Percentiles rank a stretch among this genome's conserved stretches.
Conservation (phyloP, 495 filamentous ascomycete species). For the Daldinia caldariorum region DNA sequence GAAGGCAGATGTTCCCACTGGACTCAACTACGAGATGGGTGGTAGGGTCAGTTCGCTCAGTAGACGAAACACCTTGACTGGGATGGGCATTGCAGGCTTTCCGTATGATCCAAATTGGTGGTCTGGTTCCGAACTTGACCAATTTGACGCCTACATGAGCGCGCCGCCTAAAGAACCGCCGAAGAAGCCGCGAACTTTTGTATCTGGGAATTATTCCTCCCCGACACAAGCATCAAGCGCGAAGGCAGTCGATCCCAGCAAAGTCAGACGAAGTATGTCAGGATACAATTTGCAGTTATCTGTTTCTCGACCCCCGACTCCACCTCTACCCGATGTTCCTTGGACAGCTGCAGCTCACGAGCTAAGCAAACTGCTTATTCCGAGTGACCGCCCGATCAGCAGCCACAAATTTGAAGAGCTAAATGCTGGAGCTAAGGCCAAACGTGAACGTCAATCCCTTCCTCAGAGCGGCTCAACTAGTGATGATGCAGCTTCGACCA, state of each 20-base stretch:
- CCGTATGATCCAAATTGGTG: slow-evolving; percentile 80
- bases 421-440: slow-evolving; percentile 67
- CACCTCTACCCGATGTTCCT: slow-evolving; percentile 77
- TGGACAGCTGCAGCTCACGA: slow-evolving; percentile 87
- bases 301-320: slow-evolving; percentile 57
- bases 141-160: slow-evolving; percentile 67
- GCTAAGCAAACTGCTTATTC: slow-evolving; percentile 83
- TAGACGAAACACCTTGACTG: slow-evolving; percentile 48
- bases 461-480: slow-evolving; percentile 45
- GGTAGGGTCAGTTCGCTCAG: slow-evolving; percentile 55
- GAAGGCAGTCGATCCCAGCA: slow-evolving; percentile 51
- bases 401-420: slow-evolving; percentile 83
- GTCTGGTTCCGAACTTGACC: slow-evolving; percentile 71
- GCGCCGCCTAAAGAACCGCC: slow-evolving; percentile 54
- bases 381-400: slow-evolving; percentile 70
- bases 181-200: slow-evolving; percentile 63
- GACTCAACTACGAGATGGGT: slow-evolving; percentile 64
- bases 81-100: slow-evolving; percentile 45
- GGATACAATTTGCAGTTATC: slow-evolving; percentile 25
- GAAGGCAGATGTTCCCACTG: slow-evolving; percentile 53
- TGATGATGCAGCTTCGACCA: slow-evolving; percentile 47
- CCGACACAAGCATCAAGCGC: slow-evolving; percentile 55
- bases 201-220: slow-evolving; percentile 71
- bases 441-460: slow-evolving; percentile 70
- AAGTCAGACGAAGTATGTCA: slow-evolving; percentile 44